Conservation (phyloP, 495 filamentous ascomycete species). For the Chlorociboria aeruginascens region DNA sequence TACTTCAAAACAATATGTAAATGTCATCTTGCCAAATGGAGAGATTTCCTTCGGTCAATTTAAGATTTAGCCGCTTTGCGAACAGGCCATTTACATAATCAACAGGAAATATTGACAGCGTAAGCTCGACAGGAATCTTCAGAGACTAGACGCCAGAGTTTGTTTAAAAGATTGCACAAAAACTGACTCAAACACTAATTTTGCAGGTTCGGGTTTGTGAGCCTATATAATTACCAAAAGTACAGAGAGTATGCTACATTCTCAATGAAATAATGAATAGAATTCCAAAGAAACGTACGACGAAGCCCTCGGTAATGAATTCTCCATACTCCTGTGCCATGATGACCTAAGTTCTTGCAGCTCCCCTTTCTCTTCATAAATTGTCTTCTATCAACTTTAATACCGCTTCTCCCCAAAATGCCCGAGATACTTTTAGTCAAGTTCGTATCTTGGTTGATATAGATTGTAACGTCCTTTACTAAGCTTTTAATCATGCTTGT, state of each 20-base stretch:
- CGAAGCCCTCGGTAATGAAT: constrained; percentile 11
- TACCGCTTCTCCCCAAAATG: neutral
- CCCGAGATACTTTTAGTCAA: constrained; percentile 5
- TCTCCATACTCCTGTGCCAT: constrained; percentile 8
- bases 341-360: neutral
- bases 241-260: too few species aligned
- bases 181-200: too few species aligned
- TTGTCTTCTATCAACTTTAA: constrained; percentile 4
- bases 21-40: constrained; percentile 25
- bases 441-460: constrained; percentile 20
- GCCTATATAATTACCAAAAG: too few species aligned
- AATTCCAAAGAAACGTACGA: constrained; percentile 6
- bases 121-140: too few species aligned
- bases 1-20: constrained; percentile 28
- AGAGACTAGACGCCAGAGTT: too few species aligned
- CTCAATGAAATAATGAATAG: too few species aligned
- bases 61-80: constrained; percentile 23
- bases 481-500: constrained; percentile 14
- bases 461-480: constrained; percentile 18
- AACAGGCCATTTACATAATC: constrained; percentile 18
- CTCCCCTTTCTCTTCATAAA: neutral
- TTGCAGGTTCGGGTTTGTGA: constrained; percentile 11
- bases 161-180: too few species aligned
- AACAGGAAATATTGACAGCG: too few species aligned
- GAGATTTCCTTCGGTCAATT: constrained; percentile 21